Percentiles rank a stretch among this genome's conserved stretches.
phyloP scores from a whole-genome alignment of 2,329 filamentous ascomycete genomes.

The Colletotrichum tamarilloi region DNA sequence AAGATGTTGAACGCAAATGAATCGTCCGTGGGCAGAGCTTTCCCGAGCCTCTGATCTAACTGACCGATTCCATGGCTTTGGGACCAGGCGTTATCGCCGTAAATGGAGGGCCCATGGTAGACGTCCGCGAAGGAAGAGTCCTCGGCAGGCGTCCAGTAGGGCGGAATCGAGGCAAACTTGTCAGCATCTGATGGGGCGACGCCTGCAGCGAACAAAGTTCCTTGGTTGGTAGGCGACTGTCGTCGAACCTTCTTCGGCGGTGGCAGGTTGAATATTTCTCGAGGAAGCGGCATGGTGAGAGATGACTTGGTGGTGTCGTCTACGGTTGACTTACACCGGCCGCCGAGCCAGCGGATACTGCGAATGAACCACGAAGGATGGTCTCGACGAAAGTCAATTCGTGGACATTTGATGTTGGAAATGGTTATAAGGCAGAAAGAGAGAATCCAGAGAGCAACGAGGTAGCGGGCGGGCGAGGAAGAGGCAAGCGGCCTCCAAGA shows the following conservation, averaged over 20 bases:
- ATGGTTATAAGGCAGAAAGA: background rate
- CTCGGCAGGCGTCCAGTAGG: constrained; percentile 23
- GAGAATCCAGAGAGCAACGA: background rate
- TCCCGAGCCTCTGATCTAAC: background rate
- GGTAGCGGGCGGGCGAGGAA: background rate
- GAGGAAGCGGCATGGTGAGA: background rate
- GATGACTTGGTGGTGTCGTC: background rate
- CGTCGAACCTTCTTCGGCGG: background rate
- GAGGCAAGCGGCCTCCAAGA: constrained; percentile 6
- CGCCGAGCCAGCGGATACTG: background rate
- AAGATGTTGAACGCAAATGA: background rate
- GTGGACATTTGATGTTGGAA: background rate
- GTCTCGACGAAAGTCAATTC: background rate
- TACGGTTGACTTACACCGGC: background rate
- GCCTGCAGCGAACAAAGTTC: background rate
- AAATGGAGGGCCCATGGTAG: constrained; percentile 13
- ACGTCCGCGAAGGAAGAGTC: background rate
- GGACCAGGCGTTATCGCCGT: constrained; percentile 16
- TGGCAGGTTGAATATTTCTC: background rate
- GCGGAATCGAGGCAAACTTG: constrained; percentile 15
- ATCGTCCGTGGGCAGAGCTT: background rate
- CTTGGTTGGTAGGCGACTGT: background rate
- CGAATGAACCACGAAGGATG: background rate
- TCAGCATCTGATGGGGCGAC: background rate
- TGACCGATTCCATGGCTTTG: constrained; percentile 10